These are phyloP conservation scores for Capronia epimyces DNA, from an alignment of 2,329 filamentous ascomycete species.

Conservation along the genomic window DNA sequence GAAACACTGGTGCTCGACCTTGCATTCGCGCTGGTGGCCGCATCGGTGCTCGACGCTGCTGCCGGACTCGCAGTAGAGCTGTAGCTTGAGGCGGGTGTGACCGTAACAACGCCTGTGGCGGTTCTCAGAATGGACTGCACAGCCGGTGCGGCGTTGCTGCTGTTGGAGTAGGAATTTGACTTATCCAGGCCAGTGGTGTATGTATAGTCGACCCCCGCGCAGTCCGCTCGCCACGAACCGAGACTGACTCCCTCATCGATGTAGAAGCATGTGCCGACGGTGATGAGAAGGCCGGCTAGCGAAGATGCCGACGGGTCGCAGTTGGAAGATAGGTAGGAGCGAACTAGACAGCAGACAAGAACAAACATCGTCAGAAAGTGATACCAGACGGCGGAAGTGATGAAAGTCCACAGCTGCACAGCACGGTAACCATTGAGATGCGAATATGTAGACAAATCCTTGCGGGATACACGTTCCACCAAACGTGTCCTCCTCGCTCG, in stretches of 20 bases:
- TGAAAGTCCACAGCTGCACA: no score
- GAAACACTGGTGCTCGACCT: no score
- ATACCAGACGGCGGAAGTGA: no score
- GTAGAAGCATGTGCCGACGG: constrained; percentile 16
- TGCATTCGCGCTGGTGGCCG: not conserved
- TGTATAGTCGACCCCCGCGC: constrained; percentile 9
- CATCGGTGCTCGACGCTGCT: not conserved
- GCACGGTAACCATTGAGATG: no score
- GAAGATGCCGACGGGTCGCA: constrained; percentile 7
- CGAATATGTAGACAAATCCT: no score
- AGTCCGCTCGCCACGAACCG: constrained; percentile 15
- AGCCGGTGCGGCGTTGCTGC: not conserved
- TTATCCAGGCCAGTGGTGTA: constrained; percentile 7
- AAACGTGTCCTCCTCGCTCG: no score
- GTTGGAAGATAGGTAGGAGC: constrained; percentile 7
- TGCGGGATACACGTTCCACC: no score
- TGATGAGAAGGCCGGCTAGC: constrained; percentile 10
- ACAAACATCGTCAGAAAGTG: not conserved
- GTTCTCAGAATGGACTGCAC: not conserved
- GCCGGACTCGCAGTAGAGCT: not conserved
- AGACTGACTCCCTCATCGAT: constrained; percentile 7
- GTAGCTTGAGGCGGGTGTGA: not conserved
- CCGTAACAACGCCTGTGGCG: constrained; percentile 8
- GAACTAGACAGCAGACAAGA: constrained; percentile 5
- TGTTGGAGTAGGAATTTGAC: constrained; percentile 5